A percentile compares a stretch with the other conserved stretches of the same genome.
phyloP scores from a whole-genome alignment of 129 eudicot genomes.

The Arctium minus region DNA sequence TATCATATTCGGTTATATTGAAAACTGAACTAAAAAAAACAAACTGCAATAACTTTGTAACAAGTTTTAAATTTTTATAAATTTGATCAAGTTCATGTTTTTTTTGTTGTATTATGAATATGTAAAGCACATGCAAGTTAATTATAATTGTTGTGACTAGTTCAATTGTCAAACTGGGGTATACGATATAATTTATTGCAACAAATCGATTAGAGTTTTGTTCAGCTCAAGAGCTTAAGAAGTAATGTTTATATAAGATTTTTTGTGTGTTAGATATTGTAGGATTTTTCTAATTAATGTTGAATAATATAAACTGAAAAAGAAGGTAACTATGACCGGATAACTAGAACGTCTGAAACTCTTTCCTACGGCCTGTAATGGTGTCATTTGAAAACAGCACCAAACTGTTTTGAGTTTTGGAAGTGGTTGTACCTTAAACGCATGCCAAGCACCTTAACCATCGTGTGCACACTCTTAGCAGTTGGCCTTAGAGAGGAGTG shows the following conservation, averaged over 20 bases:
- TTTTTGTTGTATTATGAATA: neutral
- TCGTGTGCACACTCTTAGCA: neutral
- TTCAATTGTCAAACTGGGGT: neutral
- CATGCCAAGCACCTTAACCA: neutral
- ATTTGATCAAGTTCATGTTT: neutral
- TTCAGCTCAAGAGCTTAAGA: neutral
- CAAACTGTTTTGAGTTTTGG: neutral
- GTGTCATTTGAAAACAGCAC: neutral
- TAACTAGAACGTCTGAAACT: neutral
- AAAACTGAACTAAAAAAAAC: neutral
- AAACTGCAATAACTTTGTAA: neutral
- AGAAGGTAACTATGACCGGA: neutral
- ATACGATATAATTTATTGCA: neutral
- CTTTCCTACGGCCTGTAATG: neutral
- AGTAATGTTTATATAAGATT: neutral
- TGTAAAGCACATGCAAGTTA: constrained; percentile 1
- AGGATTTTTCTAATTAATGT: neutral
- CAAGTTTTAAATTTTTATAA: neutral
- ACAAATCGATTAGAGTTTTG: neutral
- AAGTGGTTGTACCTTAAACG: neutral
- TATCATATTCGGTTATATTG: neutral
- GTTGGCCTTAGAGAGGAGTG: neutral
- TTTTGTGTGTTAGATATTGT: neutral
- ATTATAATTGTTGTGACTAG: neutral
- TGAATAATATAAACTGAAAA: neutral